Evolutionary conservation across 768 basidiomycete species (phyloP), one percentile per base, ranked within the genome.

Genomic region (Podaxis sp.): DNA sequence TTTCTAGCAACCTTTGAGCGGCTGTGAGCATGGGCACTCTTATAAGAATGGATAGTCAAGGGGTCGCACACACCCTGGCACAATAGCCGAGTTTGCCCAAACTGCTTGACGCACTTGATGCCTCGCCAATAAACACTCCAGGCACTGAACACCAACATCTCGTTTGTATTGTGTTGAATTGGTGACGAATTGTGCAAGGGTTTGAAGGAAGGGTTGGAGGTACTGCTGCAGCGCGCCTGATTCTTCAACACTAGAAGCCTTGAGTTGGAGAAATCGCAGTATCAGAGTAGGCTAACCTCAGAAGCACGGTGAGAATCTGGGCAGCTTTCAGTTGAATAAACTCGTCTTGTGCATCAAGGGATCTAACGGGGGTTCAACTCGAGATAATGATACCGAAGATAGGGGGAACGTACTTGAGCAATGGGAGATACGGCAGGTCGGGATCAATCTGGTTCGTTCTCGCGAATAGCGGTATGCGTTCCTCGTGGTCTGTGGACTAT

Each of bases 291-390:
- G 72, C 78, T 30, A 49, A 89, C 89, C 90, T 87, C 40, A 96
- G 83, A 24, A 98, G 82, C 38, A 96, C 82, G 0, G 95, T 94
- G 51, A 97, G 78, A 66, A 99, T 90, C 70, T 96, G 92, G 0
- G 90, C 83, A 11, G 90, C 82, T 71, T 96, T 97, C 62, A 98
- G 81, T 70, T 96, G 93, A n/a, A 93, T 88, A 67, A 97, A 98
- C 72, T 99, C 96, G 72, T 99, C 97, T 67, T 88, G 89, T 12
- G 89, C 85, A 42, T 92, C 89, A 52, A 97, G 78, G 38, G 88
- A 86, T 68, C 93, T 96, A 67, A 28, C 59, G 40, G 13, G 28
- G 36, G 61, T 24, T 38, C 26, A 52, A 28, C 70, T 24, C 7
- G 55, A 26, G 39, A 28, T 52, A 48, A 57, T 38, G 58, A 46